A percentile compares a stretch with the other conserved stretches of the same genome.
These are phyloP conservation scores for Calonectria honghensis DNA, from an alignment of 2,329 filamentous ascomycete genomes.

Conservation along the genomic window DNA sequence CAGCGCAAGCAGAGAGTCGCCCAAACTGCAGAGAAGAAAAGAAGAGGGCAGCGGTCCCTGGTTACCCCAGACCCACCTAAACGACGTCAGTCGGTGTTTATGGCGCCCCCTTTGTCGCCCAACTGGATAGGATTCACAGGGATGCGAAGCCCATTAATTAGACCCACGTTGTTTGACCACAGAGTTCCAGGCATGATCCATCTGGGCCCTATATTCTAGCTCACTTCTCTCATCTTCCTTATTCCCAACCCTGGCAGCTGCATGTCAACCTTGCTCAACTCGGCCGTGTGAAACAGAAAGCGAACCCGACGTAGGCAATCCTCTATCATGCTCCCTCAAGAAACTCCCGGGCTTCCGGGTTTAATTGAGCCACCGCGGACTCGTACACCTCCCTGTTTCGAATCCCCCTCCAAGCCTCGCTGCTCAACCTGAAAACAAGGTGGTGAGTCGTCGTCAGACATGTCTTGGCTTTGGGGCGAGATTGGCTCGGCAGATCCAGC, in stretches of 20 bases:
- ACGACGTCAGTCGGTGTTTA: slow-evolving; percentile 24
- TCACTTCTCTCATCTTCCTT: slow-evolving; percentile 7
- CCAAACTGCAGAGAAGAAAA: not conserved
- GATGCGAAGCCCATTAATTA: slow-evolving; percentile 25
- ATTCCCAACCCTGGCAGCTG: not conserved
- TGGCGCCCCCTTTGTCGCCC: slow-evolving; percentile 20
- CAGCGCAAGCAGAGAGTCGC: not conserved
- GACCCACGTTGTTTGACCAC: slow-evolving; percentile 12
- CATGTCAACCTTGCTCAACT: not conserved
- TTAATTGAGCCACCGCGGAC: slow-evolving; percentile 16
- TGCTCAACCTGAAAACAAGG: not conserved
- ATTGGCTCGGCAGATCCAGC: slow-evolving; percentile 4
- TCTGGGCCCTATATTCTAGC: slow-evolving; percentile 20
- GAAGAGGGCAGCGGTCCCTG: slow-evolving; percentile 12
- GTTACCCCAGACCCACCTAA: slow-evolving; percentile 23
- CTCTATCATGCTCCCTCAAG: not conserved
- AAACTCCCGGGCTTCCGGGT: not conserved
- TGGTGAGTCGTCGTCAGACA: slow-evolving; percentile 15
- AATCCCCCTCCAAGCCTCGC: not conserved
- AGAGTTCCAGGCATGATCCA: slow-evolving; percentile 4
- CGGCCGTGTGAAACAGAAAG: slow-evolving; percentile 15
- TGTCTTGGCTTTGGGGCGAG: not conserved
- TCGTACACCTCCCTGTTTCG: slow-evolving; percentile 10
- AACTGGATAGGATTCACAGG: slow-evolving; percentile 22
- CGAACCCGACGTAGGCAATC: slow-evolving; percentile 4